Percentiles rank a stretch among this genome's conserved stretches.
These are phyloP conservation scores for Neonectria faginata DNA, from an alignment of 2,329 filamentous ascomycete species.

Conservation along the genomic window DNA sequence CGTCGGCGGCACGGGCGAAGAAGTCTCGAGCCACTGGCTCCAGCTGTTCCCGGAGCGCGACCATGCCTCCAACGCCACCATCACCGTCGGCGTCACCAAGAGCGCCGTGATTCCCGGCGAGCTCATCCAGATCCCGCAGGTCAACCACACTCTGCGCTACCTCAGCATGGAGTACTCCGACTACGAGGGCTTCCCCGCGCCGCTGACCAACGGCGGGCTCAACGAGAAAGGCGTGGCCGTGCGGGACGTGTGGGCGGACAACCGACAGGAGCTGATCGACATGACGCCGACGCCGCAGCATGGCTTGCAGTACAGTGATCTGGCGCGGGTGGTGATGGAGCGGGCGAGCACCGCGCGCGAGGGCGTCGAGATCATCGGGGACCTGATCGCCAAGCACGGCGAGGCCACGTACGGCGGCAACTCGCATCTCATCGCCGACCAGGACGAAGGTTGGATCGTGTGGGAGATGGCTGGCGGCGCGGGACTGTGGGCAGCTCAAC, in stretches of 20 bases:
- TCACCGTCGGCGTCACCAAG: slow-evolving; percentile 44
- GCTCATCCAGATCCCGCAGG: slow-evolving; percentile 40
- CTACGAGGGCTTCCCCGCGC: slow-evolving; percentile 40
- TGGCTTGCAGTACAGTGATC: slow-evolving; percentile 40
- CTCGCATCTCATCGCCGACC: slow-evolving; percentile 41
- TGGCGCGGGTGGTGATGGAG: slow-evolving; percentile 43
- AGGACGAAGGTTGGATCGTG: slow-evolving; percentile 41
- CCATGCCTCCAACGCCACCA: slow-evolving; percentile 54
- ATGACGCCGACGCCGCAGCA: slow-evolving; percentile 41
- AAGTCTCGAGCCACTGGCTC: slow-evolving; percentile 61
- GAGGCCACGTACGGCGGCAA: slow-evolving; percentile 42
- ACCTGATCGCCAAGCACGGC: slow-evolving; percentile 34
- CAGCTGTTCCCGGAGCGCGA: slow-evolving; percentile 57
- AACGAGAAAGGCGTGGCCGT: slow-evolving; percentile 42
- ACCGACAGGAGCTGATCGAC: slow-evolving; percentile 38
- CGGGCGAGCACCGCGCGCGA: slow-evolving; percentile 36
- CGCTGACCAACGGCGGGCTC: slow-evolving; percentile 37
- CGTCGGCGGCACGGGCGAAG: slow-evolving; percentile 60
- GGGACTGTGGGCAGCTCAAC: slow-evolving; percentile 42
- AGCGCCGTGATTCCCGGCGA: slow-evolving; percentile 38
- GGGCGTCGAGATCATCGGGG: slow-evolving; percentile 36
- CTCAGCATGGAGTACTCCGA: slow-evolving; percentile 44
- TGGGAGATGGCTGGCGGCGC: slow-evolving; percentile 43
- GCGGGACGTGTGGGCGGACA: slow-evolving; percentile 42
- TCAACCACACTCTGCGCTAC: slow-evolving; percentile 39